phyloP scores from a whole-genome alignment of 768 basidiomycete species.

The Clitopilus hobsonii region DNA sequence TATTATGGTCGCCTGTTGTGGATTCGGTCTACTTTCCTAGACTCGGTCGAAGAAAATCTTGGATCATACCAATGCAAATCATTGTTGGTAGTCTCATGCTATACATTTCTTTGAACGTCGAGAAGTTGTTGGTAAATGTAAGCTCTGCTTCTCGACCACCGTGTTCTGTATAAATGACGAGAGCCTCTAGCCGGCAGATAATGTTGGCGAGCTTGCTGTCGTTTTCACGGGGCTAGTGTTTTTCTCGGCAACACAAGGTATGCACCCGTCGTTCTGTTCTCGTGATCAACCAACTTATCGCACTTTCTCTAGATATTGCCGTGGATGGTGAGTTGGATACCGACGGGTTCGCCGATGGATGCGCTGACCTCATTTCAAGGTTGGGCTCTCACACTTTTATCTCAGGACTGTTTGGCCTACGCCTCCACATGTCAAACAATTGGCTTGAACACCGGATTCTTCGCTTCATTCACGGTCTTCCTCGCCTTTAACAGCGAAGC shows the following conservation, averaged over 20 bases:
- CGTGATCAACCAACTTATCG: neutral
- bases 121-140: constrained; percentile 77
- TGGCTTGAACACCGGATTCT: constrained; percentile 92
- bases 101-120: constrained; percentile 68
- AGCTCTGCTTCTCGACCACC: constrained; percentile 11
- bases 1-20: constrained; percentile 96
- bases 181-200: constrained; percentile 64
- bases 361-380: constrained; percentile 29
- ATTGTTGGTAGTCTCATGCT: constrained; percentile 84
- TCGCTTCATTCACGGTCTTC: constrained; percentile 95
- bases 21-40: constrained; percentile 82
- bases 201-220: constrained; percentile 72
- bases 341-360: neutral
- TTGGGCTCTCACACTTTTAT: constrained; percentile 82
- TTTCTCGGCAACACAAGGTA: constrained; percentile 96
- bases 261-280: constrained; percentile 11
- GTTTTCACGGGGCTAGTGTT: constrained; percentile 88
- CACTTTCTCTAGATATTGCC: constrained; percentile 70
- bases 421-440: constrained; percentile 98
- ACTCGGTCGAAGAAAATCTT: constrained; percentile 93
- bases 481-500: constrained; percentile 93
- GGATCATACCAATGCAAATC: constrained; percentile 97
- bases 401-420: constrained; percentile 90
- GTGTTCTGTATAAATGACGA: constrained; percentile 9
- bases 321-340: constrained; percentile 75